Evolutionary conservation across 2,329 filamentous ascomycete species (phyloP).

Genomic region (Monosporascus sp.): DNA sequence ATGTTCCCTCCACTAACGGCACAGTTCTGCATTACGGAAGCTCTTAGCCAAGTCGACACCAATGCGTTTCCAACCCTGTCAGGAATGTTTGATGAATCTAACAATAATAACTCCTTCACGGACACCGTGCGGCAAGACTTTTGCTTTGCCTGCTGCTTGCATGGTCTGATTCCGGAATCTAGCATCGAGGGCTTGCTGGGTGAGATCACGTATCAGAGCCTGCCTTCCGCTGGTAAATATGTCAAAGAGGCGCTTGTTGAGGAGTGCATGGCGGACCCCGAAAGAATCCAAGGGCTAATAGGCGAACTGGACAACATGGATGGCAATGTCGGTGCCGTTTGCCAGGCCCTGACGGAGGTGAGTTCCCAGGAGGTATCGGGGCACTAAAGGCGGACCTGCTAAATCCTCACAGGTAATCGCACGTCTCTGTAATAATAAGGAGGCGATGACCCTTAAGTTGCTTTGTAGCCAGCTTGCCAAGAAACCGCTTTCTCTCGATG

Average conservation of each 20-base stretch:
- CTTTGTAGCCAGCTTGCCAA: slow-evolving; percentile 70
- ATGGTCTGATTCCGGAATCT: slow-evolving; percentile 73
- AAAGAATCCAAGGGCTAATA: slow-evolving; percentile 70
- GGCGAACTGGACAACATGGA: slow-evolving; percentile 84
- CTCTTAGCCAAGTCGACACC: slow-evolving; percentile 77
- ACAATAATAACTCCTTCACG: slow-evolving; percentile 51
- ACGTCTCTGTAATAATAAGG: slow-evolving; percentile 65
- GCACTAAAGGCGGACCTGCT: neutral
- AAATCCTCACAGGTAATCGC: slow-evolving; percentile 51
- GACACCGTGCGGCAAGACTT: slow-evolving; percentile 67
- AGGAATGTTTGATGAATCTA: slow-evolving; percentile 55
- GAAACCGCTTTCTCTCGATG: slow-evolving; percentile 67
- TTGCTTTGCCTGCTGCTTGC: slow-evolving; percentile 82
- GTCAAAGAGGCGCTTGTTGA: slow-evolving; percentile 73
- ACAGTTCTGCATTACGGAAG: slow-evolving; percentile 65
- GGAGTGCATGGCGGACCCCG: slow-evolving; percentile 72
- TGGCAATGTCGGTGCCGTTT: slow-evolving; percentile 84
- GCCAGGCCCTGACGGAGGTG: slow-evolving; percentile 70
- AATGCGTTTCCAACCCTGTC: slow-evolving; percentile 63
- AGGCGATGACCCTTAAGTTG: slow-evolving; percentile 74
- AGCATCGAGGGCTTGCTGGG: slow-evolving; percentile 77
- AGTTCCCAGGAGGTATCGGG: slow-evolving; percentile 14
- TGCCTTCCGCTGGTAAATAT: slow-evolving; percentile 70
- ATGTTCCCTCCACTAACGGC: slow-evolving; percentile 69
- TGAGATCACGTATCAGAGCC: slow-evolving; percentile 75